Evolutionary conservation across 192 early-diverging fungal species (phyloP), one percentile per base, ranked within the genome.

Genomic region (Umbelopsis vinacea): DNA sequence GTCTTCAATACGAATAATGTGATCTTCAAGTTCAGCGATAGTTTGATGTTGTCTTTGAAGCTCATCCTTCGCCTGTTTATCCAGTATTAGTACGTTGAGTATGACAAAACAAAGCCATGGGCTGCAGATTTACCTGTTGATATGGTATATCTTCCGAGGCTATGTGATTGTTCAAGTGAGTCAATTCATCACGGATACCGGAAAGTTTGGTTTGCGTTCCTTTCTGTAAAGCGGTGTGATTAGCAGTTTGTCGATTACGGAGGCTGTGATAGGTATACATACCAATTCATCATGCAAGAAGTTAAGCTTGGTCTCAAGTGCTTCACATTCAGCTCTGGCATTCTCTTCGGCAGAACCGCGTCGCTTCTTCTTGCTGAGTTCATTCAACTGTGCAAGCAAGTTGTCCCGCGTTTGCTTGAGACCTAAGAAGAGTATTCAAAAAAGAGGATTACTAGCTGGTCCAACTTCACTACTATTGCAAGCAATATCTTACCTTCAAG

Each of bases 321-420:
- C 89, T 0, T 85, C 79, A 43, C 90, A 76, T 66, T 88, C 88
- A 68, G 79, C 87, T 73, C 75, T 84, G 68, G 85, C 74, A 63
- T 79, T 81, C 37, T 89, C 89, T 57, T 92, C 91, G 43, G 85
- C 87, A 71, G 85, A 83, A 52, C 86, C 88, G 68, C 86, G 86
- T 69, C 92, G 86, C 69, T 90, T 90, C 63, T 83, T 79, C 76
- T 88, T 90, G 52, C 84, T 83, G 24, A 97, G 63, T 5, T 90
- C 91, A 23, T 92, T 87, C 69, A 97, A 74, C 71, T 96, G 90
- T 9, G 83, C 81, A 48, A 90, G 74, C 33, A 95, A 82, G 12
- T 82, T 76, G 52, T 94, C 93, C 37, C 92, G 88, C 5, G 88
- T 88, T 63, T 87, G 88, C 52, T 86, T 86, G 74, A 94, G 74